Conservation (phyloP, 208 protist species). For the Acanthamoeba healyi region DNA sequence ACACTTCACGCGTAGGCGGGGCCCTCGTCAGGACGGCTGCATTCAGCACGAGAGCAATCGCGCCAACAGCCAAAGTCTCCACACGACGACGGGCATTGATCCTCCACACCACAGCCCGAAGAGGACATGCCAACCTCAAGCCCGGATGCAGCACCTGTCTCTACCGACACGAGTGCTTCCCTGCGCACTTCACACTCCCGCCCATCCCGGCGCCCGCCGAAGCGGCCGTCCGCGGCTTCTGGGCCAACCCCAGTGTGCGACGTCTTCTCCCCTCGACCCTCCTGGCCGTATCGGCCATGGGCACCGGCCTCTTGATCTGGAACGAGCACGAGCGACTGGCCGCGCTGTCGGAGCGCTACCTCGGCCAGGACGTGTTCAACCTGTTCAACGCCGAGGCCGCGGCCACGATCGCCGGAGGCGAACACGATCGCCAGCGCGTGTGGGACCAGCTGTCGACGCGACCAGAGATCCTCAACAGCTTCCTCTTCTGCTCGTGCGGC, state of each 20-base stretch:
- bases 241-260: background rate
- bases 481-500: conserved; percentile 51
- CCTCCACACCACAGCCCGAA: background rate
- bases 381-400: no score
- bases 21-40: no score
- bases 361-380: no score
- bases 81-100: no score
- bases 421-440: background rate
- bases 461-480: conserved; percentile 13
- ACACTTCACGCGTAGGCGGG: no score
- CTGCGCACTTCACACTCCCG: background rate
- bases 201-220: background rate
- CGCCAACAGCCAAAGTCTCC: no score
- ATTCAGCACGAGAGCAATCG: no score
- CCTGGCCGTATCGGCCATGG: no score
- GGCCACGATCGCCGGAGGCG: background rate
- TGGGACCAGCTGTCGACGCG: conserved; percentile 2
- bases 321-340: no score
- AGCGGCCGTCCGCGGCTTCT: background rate
- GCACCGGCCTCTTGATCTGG: no score
- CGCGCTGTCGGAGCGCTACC: no score
- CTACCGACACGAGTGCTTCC: conserved; percentile 36
- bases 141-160: background rate
- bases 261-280: no score
- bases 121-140: background rate